Conservation (phyloP, 2,329 filamentous ascomycete species). For the Rhynchosporium graminicola region DNA sequence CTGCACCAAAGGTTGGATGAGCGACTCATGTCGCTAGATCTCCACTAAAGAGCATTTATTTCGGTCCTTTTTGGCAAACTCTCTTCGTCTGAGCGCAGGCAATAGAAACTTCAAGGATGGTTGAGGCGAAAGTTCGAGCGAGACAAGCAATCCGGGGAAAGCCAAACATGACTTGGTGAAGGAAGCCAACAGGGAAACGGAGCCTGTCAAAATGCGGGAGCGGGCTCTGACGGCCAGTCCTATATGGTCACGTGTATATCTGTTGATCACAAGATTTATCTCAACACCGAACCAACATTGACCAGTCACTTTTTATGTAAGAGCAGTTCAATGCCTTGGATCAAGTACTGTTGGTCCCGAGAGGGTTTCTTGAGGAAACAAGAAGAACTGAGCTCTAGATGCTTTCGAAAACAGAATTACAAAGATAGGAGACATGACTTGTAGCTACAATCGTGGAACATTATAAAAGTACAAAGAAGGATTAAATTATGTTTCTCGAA, state of each 20-base stretch:
- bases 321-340: no score
- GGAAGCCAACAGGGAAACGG: background rate
- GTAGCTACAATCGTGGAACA: no score
- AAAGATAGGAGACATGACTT: no score
- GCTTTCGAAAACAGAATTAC: no score
- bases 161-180: conserved; percentile 1
- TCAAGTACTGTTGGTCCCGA: no score
- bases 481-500: no score
- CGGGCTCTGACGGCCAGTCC: background rate
- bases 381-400: no score
- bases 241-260: background rate
- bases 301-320: no score
- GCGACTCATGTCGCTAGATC: background rate
- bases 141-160: conserved; percentile 11
- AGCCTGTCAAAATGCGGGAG: background rate
- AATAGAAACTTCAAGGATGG: background rate
- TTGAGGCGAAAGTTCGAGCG: conserved; percentile 9
- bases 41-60: conserved; percentile 1
- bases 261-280: background rate
- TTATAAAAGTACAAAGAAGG: no score
- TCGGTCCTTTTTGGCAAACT: conserved; percentile 2
- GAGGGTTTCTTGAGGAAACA: no score
- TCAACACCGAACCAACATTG: no score
- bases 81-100: background rate
- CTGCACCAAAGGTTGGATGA: conserved; percentile 5